Percentiles rank a stretch among this genome's conserved stretches.
These are phyloP conservation scores for Lodderomyces jiufengensis DNA, from an alignment of 1,139 yeast genomes.

Conservation along the genomic window DNA sequence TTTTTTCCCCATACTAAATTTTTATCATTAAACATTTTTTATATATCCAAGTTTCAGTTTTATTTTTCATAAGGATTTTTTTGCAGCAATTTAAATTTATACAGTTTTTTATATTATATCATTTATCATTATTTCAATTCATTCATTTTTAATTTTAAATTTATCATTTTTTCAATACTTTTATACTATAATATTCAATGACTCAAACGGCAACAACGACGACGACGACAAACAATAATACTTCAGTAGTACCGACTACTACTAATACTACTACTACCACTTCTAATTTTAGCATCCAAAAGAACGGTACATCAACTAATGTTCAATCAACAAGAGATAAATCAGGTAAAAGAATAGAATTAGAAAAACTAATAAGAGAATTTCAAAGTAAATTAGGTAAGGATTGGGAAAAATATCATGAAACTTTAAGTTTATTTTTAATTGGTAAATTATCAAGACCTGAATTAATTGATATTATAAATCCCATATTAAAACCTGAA, in stretches of 20 bases:
- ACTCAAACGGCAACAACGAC: constrained; percentile 6
- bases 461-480: constrained; percentile 61
- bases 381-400: constrained; percentile 69
- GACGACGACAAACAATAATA: too few relatives aligned
- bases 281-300: background rate
- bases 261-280: constrained; percentile 5
- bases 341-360: constrained; percentile 54
- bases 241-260: constrained; percentile 5
- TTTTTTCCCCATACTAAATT: too few relatives aligned
- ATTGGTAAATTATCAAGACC: constrained; percentile 75
- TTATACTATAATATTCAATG: too few relatives aligned
- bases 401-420: constrained; percentile 86
- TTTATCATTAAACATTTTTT: too few relatives aligned
- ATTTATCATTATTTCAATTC: constrained; percentile 1
- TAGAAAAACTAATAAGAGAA: constrained; percentile 69
- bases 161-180: too few relatives aligned
- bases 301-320: constrained; percentile 1
- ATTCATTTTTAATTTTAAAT: too few relatives aligned
- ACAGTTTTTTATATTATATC: background rate
- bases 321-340: constrained; percentile 9
- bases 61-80: too few relatives aligned
- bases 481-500: constrained; percentile 51
- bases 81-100: constrained; percentile 1
- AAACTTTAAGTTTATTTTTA: constrained; percentile 68
- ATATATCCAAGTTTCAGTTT: too few relatives aligned